Percentiles rank a stretch among this genome's conserved stretches.
Evolutionary conservation across 768 basidiomycete species (phyloP).

Genomic region (Exsudoporus frostii): DNA sequence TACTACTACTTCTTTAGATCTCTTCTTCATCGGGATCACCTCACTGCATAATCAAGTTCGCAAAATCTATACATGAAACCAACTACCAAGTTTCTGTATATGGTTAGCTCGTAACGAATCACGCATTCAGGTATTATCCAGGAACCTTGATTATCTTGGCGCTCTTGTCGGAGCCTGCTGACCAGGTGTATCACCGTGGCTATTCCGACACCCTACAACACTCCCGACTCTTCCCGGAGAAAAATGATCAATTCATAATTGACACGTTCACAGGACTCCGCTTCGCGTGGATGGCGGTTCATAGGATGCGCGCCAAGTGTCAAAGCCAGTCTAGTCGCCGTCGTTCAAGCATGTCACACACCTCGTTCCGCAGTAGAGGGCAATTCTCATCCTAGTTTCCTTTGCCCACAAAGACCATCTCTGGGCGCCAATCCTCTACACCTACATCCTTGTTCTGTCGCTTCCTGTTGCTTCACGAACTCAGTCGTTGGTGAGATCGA

Average conservation of each 20-base stretch:
- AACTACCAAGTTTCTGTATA: not conserved
- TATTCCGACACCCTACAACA: not conserved
- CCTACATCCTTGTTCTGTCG: not conserved
- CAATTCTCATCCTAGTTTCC: not conserved
- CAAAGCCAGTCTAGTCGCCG: not conserved
- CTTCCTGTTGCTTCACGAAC: not conserved
- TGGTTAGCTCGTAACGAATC: not conserved
- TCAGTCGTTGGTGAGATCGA: not conserved
- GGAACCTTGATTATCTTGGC: not conserved
- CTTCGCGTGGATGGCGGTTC: slow-evolving; percentile 1
- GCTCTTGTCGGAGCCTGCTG: not conserved
- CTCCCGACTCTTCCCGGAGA: not conserved
- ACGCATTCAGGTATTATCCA: too few relatives aligned
- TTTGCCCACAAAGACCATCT: not conserved
- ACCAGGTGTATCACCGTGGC: not conserved
- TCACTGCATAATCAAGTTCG: not conserved
- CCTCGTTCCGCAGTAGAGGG: slow-evolving; percentile 5
- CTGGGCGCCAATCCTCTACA: not conserved
- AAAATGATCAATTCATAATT: not conserved
- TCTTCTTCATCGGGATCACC: not conserved
- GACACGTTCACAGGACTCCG: slow-evolving; percentile 2
- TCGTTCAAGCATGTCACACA: slow-evolving; percentile 2
- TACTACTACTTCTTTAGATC: not conserved
- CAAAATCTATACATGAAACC: not conserved
- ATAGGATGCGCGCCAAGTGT: not conserved